phyloP scores from a whole-genome alignment of 1,284 basidiomycete species.

The Trametes sp. region DNA sequence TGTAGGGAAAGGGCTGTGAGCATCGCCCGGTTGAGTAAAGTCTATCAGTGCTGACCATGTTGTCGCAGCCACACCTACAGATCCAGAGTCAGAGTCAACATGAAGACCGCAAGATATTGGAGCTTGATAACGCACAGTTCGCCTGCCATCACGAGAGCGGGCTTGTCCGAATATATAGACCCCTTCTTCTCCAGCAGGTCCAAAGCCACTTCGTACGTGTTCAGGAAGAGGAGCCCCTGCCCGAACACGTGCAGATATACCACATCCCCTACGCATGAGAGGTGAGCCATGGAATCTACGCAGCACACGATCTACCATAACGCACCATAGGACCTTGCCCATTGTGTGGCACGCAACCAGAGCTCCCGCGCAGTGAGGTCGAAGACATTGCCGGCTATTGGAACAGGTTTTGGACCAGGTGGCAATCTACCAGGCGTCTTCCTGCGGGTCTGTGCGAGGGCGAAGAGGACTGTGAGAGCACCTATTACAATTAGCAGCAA shows the following conservation, averaged over 20 bases:
- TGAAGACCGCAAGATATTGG: neutral
- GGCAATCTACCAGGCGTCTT: conserved; percentile 43
- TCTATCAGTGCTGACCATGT: conserved; percentile 55
- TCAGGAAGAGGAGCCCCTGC: conserved; percentile 69
- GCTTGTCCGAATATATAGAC: conserved; percentile 74
- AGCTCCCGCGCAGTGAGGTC: conserved; percentile 64
- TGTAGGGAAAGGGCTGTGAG: conserved; percentile 29
- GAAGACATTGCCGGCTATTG: conserved; percentile 65
- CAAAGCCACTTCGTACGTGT: conserved; percentile 59
- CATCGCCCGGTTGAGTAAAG: neutral
- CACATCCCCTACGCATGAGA: conserved; percentile 55
- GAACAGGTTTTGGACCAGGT: conserved; percentile 71
- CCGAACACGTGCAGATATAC: conserved; percentile 70
- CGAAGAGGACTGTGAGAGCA: conserved; percentile 25
- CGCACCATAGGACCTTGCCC: conserved; percentile 42
- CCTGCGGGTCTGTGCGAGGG: conserved; percentile 19
- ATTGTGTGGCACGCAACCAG: conserved; percentile 41
- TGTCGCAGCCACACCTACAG: conserved; percentile 65
- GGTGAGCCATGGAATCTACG: neutral
- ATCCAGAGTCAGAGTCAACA: neutral
- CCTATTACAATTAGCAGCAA: neutral
- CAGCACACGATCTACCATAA: neutral
- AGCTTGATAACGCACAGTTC: conserved; percentile 49
- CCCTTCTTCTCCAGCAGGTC: conserved; percentile 74
- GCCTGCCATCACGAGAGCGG: conserved; percentile 66